Base-by-base conservation (phyloP, 306 rosid genomes). In the Rubus parviflorus region DNA sequence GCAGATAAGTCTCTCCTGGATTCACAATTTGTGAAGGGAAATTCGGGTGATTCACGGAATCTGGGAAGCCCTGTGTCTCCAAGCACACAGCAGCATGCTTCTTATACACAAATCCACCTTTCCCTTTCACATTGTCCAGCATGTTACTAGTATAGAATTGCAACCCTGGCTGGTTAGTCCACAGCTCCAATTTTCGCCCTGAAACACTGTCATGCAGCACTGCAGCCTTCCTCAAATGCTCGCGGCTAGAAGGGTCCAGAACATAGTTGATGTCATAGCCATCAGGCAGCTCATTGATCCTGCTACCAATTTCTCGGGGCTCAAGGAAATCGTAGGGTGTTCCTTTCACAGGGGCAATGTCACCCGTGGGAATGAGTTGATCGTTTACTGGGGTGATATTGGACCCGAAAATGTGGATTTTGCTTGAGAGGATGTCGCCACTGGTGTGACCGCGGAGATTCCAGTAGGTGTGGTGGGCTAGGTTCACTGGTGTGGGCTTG, bases 391-490 rank as follows among this genome's bases (percentile, higher is more conserved):
- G 92, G 0, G 97, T 92, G 77, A 92, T 83, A 1, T 53, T 9
- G 37, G 96, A 87, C 5, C 79, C 91, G 4, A 81, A 82, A 23
- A 90, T 72, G 57, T 88, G 88, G 75, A 92, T 79, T 1, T 3
- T 75, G 78, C 90, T 92, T 0, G 88, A 81, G 5, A 92, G 87
- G 74, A 90, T 82, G 78, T 87, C 85, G 4, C 96, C 92, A 10
- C 89, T 88, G 75, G 79, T 41, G 52, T 88, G 92, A 12, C 97
- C 97, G 37, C 88, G 62, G 8, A 90, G 83, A 46, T 92, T 92
- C 97, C 96, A 90, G 81, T 90, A 85, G 0, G 90, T 20, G 12
- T 90, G 96, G 19, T 92, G 96, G 4, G 97, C 96, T 14, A 88
- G 58, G 74, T 92, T 90, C 56, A 90, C 89, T 11, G 93, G 97